Evolutionary conservation across 257 asterid genomes (phyloP).

Genomic region (Penstemon barbatus): DNA sequence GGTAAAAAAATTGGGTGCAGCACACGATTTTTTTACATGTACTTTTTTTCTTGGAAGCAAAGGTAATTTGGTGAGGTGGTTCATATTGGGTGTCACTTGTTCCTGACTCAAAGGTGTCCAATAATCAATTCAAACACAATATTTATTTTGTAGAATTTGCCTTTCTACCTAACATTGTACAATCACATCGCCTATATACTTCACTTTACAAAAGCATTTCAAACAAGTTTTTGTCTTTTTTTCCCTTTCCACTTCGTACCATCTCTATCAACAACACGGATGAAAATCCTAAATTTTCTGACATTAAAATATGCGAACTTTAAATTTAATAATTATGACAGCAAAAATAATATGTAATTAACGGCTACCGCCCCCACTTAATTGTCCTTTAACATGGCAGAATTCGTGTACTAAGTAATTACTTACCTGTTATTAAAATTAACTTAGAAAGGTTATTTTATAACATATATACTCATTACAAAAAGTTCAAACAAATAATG

Average conservation of each 20-base stretch:
- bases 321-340: not conserved
- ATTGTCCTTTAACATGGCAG: not conserved
- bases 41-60: slow-evolving; percentile 12
- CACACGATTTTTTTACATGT: not conserved
- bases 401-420: not conserved
- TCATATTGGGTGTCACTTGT: slow-evolving; percentile 44
- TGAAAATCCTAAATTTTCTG: too few relatives aligned
- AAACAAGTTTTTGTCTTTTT: not conserved
- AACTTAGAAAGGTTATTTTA: too few relatives aligned
- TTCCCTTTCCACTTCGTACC: not conserved
- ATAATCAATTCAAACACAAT: slow-evolving; percentile 22
- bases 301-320: not conserved
- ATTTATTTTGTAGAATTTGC: slow-evolving; percentile 1
- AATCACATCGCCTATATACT: slow-evolving; percentile 21
- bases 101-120: slow-evolving; percentile 56
- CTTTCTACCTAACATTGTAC: slow-evolving; percentile 47
- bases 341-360: not conserved
- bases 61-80: slow-evolving; percentile 4
- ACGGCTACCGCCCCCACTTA: slow-evolving; percentile 36
- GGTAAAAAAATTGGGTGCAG: too few relatives aligned
- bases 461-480: not conserved
- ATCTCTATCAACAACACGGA: too few relatives aligned
- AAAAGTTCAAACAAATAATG: slow-evolving; percentile 24
- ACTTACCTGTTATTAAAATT: not conserved
- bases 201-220: not conserved